Conservation (phyloP, 768 basidiomycete species). For the Multifurca ochricompacta region DNA sequence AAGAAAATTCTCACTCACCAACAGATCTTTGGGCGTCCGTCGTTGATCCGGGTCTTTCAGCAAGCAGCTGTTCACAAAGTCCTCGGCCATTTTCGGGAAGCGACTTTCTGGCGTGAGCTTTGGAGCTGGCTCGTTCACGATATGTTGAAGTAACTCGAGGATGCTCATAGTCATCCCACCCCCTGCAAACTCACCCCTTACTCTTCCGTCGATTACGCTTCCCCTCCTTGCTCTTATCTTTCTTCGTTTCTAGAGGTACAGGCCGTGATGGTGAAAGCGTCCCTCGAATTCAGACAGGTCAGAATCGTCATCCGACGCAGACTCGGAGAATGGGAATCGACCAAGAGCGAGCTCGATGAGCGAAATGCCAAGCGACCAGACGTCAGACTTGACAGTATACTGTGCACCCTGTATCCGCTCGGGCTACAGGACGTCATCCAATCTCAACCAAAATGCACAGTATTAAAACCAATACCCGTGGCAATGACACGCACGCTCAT, state of each 20-base stretch:
- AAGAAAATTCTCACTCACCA: slow-evolving; percentile 58
- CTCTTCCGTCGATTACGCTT: slow-evolving; percentile 84
- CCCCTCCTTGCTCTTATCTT: slow-evolving; percentile 35
- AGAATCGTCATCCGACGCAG: slow-evolving; percentile 59
- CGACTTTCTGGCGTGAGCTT: slow-evolving; percentile 66
- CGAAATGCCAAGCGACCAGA: slow-evolving; percentile 97
- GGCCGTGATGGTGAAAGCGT: slow-evolving; percentile 71
- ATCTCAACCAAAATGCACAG: slow-evolving; percentile 14
- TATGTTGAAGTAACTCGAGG: slow-evolving; percentile 92
- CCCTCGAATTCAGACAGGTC: slow-evolving; percentile 70
- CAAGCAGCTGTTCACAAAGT: slow-evolving; percentile 85
- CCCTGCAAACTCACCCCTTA: slow-evolving; percentile 92
- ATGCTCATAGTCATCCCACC: slow-evolving; percentile 98
- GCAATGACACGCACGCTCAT: slow-evolving; percentile 76
- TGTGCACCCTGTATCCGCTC: slow-evolving; percentile 98
- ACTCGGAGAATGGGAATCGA: slow-evolving; percentile 93
- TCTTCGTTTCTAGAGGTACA: slow-evolving; percentile 35
- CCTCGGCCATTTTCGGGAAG: slow-evolving; percentile 67
- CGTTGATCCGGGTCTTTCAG: slow-evolving; percentile 81
- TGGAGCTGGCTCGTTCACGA: slow-evolving; percentile 97
- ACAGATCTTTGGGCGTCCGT: slow-evolving; percentile 80
- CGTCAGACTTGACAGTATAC: slow-evolving; percentile 98
- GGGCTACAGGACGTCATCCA: slow-evolving; percentile 47
- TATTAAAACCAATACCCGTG: slow-evolving; percentile 9
- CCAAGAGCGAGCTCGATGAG: slow-evolving; percentile 95